Base-by-base conservation (phyloP, 1,284 basidiomycete genomes). In the Irpex lacteus region DNA sequence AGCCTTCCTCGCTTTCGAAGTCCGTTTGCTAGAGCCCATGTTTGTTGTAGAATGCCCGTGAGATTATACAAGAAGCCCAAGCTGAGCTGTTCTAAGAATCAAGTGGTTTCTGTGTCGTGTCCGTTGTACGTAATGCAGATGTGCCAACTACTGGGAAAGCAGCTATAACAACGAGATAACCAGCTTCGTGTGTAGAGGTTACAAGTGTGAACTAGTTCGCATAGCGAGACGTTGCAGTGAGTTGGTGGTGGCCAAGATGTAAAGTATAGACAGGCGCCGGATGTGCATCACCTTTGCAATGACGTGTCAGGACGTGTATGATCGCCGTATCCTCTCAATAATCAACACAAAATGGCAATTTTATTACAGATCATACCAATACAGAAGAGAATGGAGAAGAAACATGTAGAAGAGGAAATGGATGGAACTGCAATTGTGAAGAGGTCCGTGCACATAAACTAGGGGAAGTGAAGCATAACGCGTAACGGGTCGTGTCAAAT, bases 1-100 rank as follows among this genome's bases (percentile, higher is more conserved):
- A 0, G 73, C 70, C 63, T 73, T 75, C 49, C 70, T 69, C 19
- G 67, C 63, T n/a, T 59, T 58, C 15, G 49, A 61, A 53, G 64
- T 69, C 4, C 60, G 58, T 59, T 63, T 67, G 19, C 56, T 54
- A 37, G 62, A 52, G 32, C 18, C 53, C 66, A 69, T 67, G 36
- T 36, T 19, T 19, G 18, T 18, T 15, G n/a, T n/a, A 15, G 50
- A 8, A 36, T n/a, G 26, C n/a, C 3, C 19, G 37, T 58, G 56
- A 53, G 53, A 4, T 36, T 13, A 44, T 18, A 47, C 37, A 59
- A 59, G 60, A 59, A 34, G 32, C 15, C 32, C 9, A 62, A 9
- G 36, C 18, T 38, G 32, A 18, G 52, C 19, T 11, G 18, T 6
- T 18, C n/a, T 26, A 18, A 26, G 18, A 11, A 18, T 5, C n/a